Base-by-base conservation (phyloP, 1,284 basidiomycete species). In the Puccinia novopanici region DNA sequence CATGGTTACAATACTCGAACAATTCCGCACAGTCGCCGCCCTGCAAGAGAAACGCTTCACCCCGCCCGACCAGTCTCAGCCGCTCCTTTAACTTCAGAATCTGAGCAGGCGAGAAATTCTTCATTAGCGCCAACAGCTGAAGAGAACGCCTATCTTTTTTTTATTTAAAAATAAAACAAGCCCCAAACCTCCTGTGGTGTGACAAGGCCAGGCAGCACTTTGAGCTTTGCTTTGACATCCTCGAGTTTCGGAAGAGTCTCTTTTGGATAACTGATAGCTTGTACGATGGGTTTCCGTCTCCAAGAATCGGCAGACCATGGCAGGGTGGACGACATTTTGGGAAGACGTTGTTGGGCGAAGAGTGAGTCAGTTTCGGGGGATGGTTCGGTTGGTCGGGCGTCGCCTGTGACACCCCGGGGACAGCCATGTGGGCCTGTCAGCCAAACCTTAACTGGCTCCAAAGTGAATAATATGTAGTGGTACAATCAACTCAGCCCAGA, bases 11-110 rank as follows among this genome's bases (percentile, higher is more conserved):
- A 76, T 87, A 87, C 70, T 85, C 84, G 77, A 87, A 87, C 9
- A 87, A 84, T 83, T 87, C 95, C 30, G 95, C 96, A 84, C 95
- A 99, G 85, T 99, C 97, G 13, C 96, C 97, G 2, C 95, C 95
- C 83, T 99, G 96, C 0, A 99, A 89, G 42, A 99, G 88, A 87
- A 99, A 99, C 0, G 94, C 94, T 84, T 95, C 90, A 6, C 55
- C 74, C 12, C 70, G 70, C 24, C 55, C 45, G 48, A 75, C 65
- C 12, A 57, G 52, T 8, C 30, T 57, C 61, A 81, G 48, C 37
- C 59, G 42, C 5, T 63, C 57, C 48, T 57, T 75, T 17, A 75
- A 30, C 59, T 27, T 68, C 12, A 59, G 37, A 17, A 78, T 78
- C 75, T 78, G 13, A 40, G 27, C 48, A 67, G 22, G 48, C 1